Conservation (phyloP, 2,329 filamentous ascomycete species). For the Boeremia lycopersici region DNA sequence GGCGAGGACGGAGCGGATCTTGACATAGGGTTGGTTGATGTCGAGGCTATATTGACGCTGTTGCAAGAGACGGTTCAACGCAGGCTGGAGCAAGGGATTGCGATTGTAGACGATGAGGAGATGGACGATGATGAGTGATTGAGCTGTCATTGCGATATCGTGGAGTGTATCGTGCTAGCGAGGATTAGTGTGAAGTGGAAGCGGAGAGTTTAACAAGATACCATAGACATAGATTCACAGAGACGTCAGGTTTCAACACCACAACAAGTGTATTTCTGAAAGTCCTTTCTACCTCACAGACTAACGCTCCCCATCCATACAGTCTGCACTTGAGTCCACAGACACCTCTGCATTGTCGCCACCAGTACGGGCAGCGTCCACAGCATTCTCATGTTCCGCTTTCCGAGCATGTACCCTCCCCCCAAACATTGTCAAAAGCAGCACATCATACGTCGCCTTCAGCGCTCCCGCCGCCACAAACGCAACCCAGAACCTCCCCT, state of each 20-base stretch:
- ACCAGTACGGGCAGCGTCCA: background rate
- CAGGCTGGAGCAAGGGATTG: slow-evolving; percentile 13
- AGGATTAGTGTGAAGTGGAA: background rate
- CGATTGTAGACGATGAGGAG: slow-evolving; percentile 14
- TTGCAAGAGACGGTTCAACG: slow-evolving; percentile 15
- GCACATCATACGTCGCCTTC: slow-evolving; percentile 45
- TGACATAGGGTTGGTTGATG: background rate
- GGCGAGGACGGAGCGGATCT: slow-evolving; percentile 4
- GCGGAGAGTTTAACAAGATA: slow-evolving; percentile 8
- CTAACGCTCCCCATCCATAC: no score
- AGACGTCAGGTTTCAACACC: slow-evolving; percentile 13
- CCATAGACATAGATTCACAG: slow-evolving; percentile 4
- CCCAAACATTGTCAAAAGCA: slow-evolving; percentile 45
- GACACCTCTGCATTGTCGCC: no score
- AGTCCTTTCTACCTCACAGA: no score
- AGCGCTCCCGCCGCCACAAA: slow-evolving; percentile 47
- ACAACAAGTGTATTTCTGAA: background rate
- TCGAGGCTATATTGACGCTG: slow-evolving; percentile 8
- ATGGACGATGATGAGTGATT: background rate
- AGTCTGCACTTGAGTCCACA: no score
- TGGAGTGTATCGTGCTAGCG: background rate
- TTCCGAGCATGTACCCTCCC: slow-evolving; percentile 17
- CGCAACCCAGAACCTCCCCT: slow-evolving; percentile 46
- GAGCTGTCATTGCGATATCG: background rate
- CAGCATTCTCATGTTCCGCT: background rate